These are phyloP conservation scores for Dispira simplex DNA, from an alignment of 192 early-diverging fungal genomes.

Conservation along the genomic window DNA sequence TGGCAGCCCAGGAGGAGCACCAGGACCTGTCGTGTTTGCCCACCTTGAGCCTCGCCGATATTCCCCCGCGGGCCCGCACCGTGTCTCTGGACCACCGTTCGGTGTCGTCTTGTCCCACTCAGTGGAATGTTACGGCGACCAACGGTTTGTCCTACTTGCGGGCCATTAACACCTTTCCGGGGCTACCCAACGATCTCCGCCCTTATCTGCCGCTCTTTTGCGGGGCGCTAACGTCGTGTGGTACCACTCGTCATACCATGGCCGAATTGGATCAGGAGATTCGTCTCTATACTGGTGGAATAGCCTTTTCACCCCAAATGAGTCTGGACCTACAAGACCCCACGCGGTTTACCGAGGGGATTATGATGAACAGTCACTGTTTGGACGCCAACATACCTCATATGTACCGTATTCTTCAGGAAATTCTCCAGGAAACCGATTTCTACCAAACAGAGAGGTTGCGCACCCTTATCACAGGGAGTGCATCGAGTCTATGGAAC, in stretches of 20 bases:
- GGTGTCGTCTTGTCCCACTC: conserved; percentile 36
- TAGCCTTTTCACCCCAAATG: conserved; percentile 48
- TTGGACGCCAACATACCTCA: conserved; percentile 53
- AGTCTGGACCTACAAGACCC: conserved; percentile 47
- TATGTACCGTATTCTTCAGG: conserved; percentile 59
- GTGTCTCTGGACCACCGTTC: conserved; percentile 33
- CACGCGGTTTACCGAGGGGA: conserved; percentile 43
- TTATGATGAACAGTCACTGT: conserved; percentile 45
- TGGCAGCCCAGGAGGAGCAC: conserved; percentile 47
- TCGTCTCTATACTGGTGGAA: conserved; percentile 69
- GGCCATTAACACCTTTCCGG: conserved; percentile 43
- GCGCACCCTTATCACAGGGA: conserved; percentile 53
- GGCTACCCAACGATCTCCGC: conserved; percentile 43
- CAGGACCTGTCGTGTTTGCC: conserved; percentile 77
- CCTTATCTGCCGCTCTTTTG: conserved; percentile 65
- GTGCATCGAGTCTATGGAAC: conserved; percentile 58
- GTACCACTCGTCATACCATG: conserved; percentile 47
- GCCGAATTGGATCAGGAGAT: conserved; percentile 78
- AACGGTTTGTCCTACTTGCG: conserved; percentile 87
- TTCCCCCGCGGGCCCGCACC: conserved; percentile 42
- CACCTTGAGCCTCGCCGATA: conserved; percentile 65
- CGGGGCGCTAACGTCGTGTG: conserved; percentile 45
- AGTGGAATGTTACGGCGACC: conserved; percentile 64
- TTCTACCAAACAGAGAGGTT: conserved; percentile 59
- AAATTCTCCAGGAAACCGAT: conserved; percentile 52